Conservation (phyloP, 2,329 filamentous ascomycete species). For the Coniella vitis region DNA sequence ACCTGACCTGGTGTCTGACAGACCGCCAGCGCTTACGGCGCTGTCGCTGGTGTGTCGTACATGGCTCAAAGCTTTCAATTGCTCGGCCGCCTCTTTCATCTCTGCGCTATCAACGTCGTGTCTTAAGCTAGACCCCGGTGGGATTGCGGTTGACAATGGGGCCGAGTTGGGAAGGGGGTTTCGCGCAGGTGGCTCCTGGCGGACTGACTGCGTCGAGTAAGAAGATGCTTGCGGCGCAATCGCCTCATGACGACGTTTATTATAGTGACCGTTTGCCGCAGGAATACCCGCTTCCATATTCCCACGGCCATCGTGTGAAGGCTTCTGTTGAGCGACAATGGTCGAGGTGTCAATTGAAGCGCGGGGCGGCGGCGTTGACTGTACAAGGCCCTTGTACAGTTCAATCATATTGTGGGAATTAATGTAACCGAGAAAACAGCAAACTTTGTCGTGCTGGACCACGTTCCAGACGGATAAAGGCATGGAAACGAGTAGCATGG, state of each 20-base stretch:
- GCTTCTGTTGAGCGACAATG: constrained; percentile 2
- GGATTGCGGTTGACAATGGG: constrained; percentile 1
- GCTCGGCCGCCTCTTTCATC: constrained; percentile 62
- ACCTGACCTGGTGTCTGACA: constrained; percentile 21
- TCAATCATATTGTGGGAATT: constrained; percentile 62
- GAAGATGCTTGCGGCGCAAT: constrained; percentile 17
- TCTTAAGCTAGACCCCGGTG: constrained; percentile 23
- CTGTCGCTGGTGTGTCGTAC: constrained; percentile 50
- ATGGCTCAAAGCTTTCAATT: constrained; percentile 59
- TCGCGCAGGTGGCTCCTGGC: constrained; percentile 16
- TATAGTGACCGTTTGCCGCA: constrained; percentile 29
- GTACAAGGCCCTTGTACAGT: constrained; percentile 53
- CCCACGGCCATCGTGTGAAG: constrained; percentile 49
- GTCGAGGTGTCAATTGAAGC: neutral
- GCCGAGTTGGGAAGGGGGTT: constrained; percentile 15
- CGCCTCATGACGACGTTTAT: constrained; percentile 14
- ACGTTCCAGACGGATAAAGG: constrained; percentile 56
- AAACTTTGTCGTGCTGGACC: constrained; percentile 60
- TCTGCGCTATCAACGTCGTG: constrained; percentile 55
- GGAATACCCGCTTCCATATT: constrained; percentile 48
- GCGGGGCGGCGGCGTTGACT: constrained; percentile 31
- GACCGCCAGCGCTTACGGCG: constrained; percentile 14
- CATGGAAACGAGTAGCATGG: constrained; percentile 61
- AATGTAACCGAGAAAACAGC: constrained; percentile 58
- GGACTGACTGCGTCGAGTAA: constrained; percentile 19